Evolutionary conservation across 306 rosid genomes (phyloP), one percentile per base, ranked within the genome.

Genomic region (Coriaria nepalensis): DNA sequence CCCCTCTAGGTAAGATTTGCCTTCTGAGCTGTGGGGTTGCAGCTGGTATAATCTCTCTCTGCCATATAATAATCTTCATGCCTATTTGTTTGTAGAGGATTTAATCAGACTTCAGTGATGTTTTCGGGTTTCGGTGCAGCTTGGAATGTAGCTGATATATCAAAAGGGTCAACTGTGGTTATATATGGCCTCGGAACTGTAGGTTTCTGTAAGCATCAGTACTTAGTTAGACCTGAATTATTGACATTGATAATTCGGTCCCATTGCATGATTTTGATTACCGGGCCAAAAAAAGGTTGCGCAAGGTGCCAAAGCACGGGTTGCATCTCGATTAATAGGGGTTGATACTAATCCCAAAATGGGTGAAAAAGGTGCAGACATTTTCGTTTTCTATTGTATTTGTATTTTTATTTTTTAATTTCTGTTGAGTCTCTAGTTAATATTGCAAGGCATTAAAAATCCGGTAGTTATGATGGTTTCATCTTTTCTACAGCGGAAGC

Each of bases 181-280:
- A 79, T 90, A 66, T 90, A 79, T 68, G 97, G 97, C 64, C 95
- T 90, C 40, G 97, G 97, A 70, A 84, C 97, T 33, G 87, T 90
- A 54, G 97, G 93, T 90, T 50, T 84, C 97, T 55, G 95, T 90
- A 66, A 76, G 96, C 70, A 34, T 57, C 46, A 6, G 37, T 46
- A 54, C 57, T 57, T 39, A 10, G 38, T 42, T 43, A 49, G 40
- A 8, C 33, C 47, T 62, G 37, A 37, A 54, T 13, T 53, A 53
- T 56, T 47, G 43, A 45, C 49, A 45, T 51, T 33, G 55, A 13
- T 45, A 13, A 46, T 46, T 45, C 46, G 42, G 10, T 61, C 57
- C 59, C 62, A 14, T 7, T 58, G 42, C 37, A 43, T 39, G 15
- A 46, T 20, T 12, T 37, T 48, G 53, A 60, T 49, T 36, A 42